Evolutionary conservation across 352 stramenopile genomes (phyloP).

Genomic region (Phytophthora fragariaefolia): DNA sequence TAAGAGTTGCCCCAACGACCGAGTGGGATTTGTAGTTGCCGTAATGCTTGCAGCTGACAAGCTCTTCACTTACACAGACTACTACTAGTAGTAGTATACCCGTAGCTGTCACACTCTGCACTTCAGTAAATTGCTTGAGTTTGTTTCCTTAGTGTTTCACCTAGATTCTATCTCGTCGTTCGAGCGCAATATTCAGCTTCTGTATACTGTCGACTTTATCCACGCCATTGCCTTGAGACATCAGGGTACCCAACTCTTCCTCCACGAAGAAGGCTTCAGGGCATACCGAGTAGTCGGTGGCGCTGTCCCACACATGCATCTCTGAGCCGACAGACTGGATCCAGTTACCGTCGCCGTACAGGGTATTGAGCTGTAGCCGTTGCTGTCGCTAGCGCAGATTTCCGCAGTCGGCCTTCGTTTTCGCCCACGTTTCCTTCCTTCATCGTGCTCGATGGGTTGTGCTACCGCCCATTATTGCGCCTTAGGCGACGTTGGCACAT

Average conservation of each 20-base stretch:
- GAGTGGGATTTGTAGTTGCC: no score
- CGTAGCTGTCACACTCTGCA: no score
- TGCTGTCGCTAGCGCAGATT: slow-evolving; percentile 20
- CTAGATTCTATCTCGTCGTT: no score
- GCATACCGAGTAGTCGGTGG: slow-evolving; percentile 34
- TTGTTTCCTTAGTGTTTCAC: no score
- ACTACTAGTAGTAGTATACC: no score
- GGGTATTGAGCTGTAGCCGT: background rate
- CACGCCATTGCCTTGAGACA: background rate
- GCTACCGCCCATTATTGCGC: slow-evolving; percentile 8
- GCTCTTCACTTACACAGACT: no score
- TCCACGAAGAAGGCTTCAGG: slow-evolving; percentile 32
- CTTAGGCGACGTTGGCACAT: slow-evolving; percentile 30
- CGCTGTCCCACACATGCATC: slow-evolving; percentile 32
- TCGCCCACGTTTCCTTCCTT: background rate
- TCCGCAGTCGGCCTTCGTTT: slow-evolving; percentile 32
- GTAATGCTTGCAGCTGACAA: no score
- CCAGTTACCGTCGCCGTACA: slow-evolving; percentile 6
- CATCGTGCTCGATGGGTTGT: background rate
- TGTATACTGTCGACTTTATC: background rate
- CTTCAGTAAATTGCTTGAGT: no score
- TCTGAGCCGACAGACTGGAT: slow-evolving; percentile 9
- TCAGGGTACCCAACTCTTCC: background rate
- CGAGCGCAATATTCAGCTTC: no score
- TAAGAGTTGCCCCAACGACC: no score